A percentile compares a stretch with the other conserved stretches of the same genome.
These are phyloP conservation scores for Ceriops tagal DNA, from an alignment of 345 rosid species.

Conservation along the genomic window DNA sequence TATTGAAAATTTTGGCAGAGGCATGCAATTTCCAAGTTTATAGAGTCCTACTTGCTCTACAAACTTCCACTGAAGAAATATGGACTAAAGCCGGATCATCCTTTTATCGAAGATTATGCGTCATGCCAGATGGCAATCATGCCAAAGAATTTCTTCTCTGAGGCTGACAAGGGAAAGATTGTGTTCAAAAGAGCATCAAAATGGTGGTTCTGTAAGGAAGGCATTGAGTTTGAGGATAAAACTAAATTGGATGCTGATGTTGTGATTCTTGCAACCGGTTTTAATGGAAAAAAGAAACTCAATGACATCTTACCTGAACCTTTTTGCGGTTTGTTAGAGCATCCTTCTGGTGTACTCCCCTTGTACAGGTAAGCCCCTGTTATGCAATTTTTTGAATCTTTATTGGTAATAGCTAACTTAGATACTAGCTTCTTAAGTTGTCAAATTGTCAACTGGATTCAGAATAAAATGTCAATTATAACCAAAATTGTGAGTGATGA, in stretches of 20 bases:
- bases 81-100: slow-evolving; percentile 79
- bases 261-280: slow-evolving; percentile 80
- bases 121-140: slow-evolving; percentile 94
- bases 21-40: slow-evolving; percentile 60
- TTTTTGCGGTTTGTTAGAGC: slow-evolving; percentile 51
- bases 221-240: slow-evolving; percentile 66
- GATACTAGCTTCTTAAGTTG: background rate
- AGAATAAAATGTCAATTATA: too few relatives aligned
- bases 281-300: slow-evolving; percentile 77
- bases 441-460: background rate
- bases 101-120: slow-evolving; percentile 84
- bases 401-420: background rate
- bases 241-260: slow-evolving; percentile 65
- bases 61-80: slow-evolving; percentile 67
- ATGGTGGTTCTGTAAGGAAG: slow-evolving; percentile 72
- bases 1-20: slow-evolving; percentile 41
- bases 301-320: slow-evolving; percentile 72
- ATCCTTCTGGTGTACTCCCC: slow-evolving; percentile 62
- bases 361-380: slow-evolving; percentile 51
- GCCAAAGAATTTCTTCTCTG: slow-evolving; percentile 70
- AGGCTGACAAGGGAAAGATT: slow-evolving; percentile 79
- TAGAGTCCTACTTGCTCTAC: slow-evolving; percentile 76
- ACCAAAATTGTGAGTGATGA: too few relatives aligned
- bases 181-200: slow-evolving; percentile 58
- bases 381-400: background rate